A percentile compares a stretch with the other conserved stretches of the same genome.
Conservation (phyloP, 805 yeast genomes). For the Diddensiella transvaalensis region DNA sequence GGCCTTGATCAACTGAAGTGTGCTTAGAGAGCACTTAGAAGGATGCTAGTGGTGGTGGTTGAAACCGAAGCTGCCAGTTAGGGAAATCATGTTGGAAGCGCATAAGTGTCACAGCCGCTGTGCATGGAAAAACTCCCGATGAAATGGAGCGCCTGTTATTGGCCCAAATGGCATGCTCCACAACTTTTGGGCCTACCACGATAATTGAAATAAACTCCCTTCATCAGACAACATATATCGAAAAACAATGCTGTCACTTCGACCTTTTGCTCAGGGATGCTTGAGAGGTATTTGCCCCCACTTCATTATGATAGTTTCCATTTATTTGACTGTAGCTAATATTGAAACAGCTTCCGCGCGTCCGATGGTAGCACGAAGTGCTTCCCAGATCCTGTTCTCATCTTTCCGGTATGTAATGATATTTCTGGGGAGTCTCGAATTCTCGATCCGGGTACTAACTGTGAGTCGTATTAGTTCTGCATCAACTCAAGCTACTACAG, state of each 20-base stretch:
- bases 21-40: too few species aligned
- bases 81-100: too few species aligned
- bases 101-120: too few species aligned
- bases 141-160: too few species aligned
- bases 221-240: too few species aligned
- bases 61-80: too few species aligned
- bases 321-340: neutral
- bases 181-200: neutral
- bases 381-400: constrained; percentile 19
- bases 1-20: too few species aligned
- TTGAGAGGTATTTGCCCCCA: constrained; percentile 8
- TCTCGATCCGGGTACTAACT: neutral
- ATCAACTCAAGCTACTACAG: constrained; percentile 49
- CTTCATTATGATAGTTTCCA: neutral
- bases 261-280: constrained; percentile 8
- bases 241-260: constrained; percentile 9
- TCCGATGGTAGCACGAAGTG: constrained; percentile 16
- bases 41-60: too few species aligned
- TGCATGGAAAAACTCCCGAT: too few species aligned
- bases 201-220: too few species aligned
- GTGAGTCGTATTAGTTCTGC: constrained; percentile 6
- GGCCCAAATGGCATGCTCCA: too few species aligned
- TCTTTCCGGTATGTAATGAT: constrained; percentile 10
- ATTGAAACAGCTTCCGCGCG: constrained; percentile 18
- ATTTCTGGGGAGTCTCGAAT: too few species aligned